Percentiles rank a stretch among this genome's conserved stretches.
Conservation (phyloP, 441 rosid species). For the Eruca vesicaria region DNA sequence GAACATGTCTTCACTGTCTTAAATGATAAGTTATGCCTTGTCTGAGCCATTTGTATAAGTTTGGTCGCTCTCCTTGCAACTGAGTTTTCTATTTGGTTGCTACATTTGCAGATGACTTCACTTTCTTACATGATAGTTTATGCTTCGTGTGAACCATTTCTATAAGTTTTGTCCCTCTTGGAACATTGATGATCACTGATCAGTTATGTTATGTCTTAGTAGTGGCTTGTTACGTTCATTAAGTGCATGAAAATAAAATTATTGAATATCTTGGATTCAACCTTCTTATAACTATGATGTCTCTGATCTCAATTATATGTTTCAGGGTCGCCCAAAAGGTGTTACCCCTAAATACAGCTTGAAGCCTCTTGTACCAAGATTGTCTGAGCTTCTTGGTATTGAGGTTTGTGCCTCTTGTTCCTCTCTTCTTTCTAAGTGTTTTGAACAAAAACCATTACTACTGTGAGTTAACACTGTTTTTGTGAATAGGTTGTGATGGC, state of each 20-base stretch:
- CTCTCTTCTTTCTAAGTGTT: neutral
- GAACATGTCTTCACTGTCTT: neutral
- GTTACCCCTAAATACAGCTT: slow-evolving; percentile 93
- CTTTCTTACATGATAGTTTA: neutral
- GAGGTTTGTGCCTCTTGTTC: slow-evolving; percentile 46
- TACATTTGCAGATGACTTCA: neutral
- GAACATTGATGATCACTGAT: neutral
- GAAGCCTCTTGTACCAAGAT: slow-evolving; percentile 91
- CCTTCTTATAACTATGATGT: neutral
- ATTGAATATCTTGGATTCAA: neutral
- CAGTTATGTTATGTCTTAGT: neutral
- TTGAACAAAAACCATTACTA: neutral
- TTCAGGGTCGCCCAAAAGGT: slow-evolving; percentile 98
- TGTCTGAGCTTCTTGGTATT: slow-evolving; percentile 86
- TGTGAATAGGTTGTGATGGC: slow-evolving; percentile 78
- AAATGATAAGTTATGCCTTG: neutral
- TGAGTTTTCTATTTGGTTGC: neutral
- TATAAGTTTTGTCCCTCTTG: neutral
- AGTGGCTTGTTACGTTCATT: neutral
- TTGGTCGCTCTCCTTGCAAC: neutral
- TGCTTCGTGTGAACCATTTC: neutral
- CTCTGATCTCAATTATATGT: slow-evolving; percentile 25
- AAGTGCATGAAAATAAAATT: neutral
- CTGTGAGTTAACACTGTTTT: neutral
- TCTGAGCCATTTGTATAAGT: neutral